Percentiles rank a stretch among this genome's conserved stretches.
Conservation (phyloP, 768 basidiomycete genomes). For the Mycena rosella region DNA sequence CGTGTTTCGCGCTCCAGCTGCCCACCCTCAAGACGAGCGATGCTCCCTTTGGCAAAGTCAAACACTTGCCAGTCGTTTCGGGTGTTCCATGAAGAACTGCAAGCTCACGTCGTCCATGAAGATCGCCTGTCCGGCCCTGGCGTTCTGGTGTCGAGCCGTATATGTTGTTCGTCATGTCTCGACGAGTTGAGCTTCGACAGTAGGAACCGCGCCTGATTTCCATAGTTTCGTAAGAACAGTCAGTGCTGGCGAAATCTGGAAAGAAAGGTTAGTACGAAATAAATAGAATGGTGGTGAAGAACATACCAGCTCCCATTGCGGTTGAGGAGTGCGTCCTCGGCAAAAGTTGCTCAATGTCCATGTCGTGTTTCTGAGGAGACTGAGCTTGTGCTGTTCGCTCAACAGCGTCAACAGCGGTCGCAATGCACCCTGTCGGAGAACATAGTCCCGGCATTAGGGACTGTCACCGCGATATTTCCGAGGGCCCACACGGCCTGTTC, state of each 20-base stretch:
- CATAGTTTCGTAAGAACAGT: constrained; percentile 95
- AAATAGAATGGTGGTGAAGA: constrained; percentile 20
- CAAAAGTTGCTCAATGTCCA: constrained; percentile 99
- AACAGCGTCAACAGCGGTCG: constrained; percentile 88
- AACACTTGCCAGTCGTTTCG: too few relatives aligned
- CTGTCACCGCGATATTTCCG: constrained; percentile 99
- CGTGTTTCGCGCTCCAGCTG: too few relatives aligned
- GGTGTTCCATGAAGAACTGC: too few relatives aligned
- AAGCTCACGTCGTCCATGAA: too few relatives aligned
- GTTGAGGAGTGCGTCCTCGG: constrained; percentile 97
- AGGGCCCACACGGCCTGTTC: constrained; percentile 99
- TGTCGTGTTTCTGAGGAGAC: constrained; percentile 98
- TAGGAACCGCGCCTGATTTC: too few relatives aligned
- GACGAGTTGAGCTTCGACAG: too few relatives aligned
- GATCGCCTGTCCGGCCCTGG: too few relatives aligned
- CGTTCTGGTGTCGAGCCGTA: too few relatives aligned
- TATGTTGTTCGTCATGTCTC: too few relatives aligned
- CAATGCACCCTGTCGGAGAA: constrained; percentile 92
- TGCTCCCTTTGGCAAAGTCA: too few relatives aligned
- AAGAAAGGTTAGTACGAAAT: constrained; percentile 19
- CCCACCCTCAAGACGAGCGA: too few relatives aligned
- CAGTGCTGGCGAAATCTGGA: constrained; percentile 96
- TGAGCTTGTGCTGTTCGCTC: constrained; percentile 98
- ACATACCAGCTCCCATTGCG: constrained; percentile 94
- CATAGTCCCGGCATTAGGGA: constrained; percentile 98